Evolutionary conservation across 2,329 filamentous ascomycete species (phyloP).

Genomic region (Elsinoe australis): DNA sequence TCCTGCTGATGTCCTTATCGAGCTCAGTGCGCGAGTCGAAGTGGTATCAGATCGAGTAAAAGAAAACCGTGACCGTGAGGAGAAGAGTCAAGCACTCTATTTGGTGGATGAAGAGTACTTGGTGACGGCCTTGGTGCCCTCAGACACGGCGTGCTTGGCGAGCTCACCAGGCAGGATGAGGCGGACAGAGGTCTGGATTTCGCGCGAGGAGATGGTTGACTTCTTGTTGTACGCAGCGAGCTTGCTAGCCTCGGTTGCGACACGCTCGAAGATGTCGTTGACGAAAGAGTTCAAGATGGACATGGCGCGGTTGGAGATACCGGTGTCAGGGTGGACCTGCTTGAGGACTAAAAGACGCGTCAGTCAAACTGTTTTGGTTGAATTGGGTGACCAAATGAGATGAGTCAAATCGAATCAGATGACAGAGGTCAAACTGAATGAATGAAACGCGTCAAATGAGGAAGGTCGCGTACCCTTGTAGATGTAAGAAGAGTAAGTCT

Average conservation of each 20-base stretch:
- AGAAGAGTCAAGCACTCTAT: conserved; percentile 52
- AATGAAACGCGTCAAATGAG: conserved; percentile 18
- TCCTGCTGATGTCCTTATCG: conserved; percentile 15
- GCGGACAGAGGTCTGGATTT: conserved; percentile 98
- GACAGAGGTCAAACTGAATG: conserved; percentile 19
- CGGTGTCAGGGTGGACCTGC: conserved; percentile 99
- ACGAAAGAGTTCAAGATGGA: conserved; percentile 99
- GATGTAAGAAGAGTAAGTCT: conserved; percentile 99
- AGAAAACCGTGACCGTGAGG: conserved; percentile 19
- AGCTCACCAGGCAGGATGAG: conserved; percentile 97
- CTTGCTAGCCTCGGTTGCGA: conserved; percentile 97
- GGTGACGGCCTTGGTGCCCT: conserved; percentile 99
- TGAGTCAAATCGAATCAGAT: conserved; percentile 20
- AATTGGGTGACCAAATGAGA: conserved; percentile 16
- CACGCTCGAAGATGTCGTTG: conserved; percentile 96
- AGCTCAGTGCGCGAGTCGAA: conserved; percentile 2
- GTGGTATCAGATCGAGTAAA: conserved; percentile 22
- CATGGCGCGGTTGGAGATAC: conserved; percentile 99
- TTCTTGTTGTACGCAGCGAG: conserved; percentile 99
- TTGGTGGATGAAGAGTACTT: conserved; percentile 99
- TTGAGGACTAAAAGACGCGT: conserved; percentile 65
- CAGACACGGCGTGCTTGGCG: conserved; percentile 98
- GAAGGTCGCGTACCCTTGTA: conserved; percentile 78
- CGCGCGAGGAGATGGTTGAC: conserved; percentile 97
- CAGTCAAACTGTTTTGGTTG: conserved; percentile 24